These are phyloP conservation scores for Mycogone perniciosa DNA, from an alignment of 2,329 filamentous ascomycete genomes.

Conservation along the genomic window DNA sequence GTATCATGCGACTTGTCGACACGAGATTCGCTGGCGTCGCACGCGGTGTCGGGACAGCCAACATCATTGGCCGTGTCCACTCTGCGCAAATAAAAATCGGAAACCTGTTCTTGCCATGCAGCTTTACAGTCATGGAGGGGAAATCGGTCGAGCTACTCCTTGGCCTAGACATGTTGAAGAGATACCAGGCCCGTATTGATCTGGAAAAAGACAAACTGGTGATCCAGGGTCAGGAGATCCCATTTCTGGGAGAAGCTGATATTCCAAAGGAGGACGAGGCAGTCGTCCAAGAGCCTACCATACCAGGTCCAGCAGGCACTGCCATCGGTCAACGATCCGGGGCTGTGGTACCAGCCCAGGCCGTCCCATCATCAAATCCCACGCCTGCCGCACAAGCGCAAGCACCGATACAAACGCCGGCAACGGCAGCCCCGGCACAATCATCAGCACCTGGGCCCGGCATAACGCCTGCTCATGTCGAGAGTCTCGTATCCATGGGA, in stretches of 20 bases:
- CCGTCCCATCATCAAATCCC: conserved; percentile 16
- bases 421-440: conserved; percentile 22
- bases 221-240: conserved; percentile 81
- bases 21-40: conserved; percentile 87
- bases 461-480: conserved; percentile 60
- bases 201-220: conserved; percentile 76
- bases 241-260: conserved; percentile 86
- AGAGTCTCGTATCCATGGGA: conserved; percentile 70
- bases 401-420: conserved; percentile 20
- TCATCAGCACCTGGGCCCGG: conserved; percentile 22
- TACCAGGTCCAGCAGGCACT: conserved; percentile 81
- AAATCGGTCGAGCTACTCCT: conserved; percentile 92
- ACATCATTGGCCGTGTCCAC: conserved; percentile 91
- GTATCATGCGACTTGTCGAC: conserved; percentile 94
- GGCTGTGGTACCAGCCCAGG: conserved; percentile 47
- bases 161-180: conserved; percentile 93
- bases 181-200: conserved; percentile 90
- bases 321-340: conserved; percentile 80
- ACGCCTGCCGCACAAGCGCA: conserved; percentile 17
- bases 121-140: conserved; percentile 99
- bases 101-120: conserved; percentile 78
- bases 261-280: conserved; percentile 85
- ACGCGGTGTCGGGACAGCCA: conserved; percentile 87
- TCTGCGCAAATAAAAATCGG: conserved; percentile 94
- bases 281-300: conserved; percentile 70